Conservation (phyloP, 805 yeast species). For the Lipomyces sp. region DNA sequence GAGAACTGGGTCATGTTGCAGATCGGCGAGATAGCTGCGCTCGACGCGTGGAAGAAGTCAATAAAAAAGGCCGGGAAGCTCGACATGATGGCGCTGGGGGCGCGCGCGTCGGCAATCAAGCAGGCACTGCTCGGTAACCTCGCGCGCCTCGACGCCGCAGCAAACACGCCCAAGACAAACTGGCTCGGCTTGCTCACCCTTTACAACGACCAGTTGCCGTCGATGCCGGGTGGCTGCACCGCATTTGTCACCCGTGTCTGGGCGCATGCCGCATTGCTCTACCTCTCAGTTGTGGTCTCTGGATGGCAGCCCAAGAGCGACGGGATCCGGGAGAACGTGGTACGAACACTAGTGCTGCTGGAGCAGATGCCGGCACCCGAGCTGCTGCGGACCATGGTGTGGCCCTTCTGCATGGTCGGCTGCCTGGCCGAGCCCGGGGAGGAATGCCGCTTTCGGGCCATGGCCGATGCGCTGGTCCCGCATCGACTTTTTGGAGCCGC, state of each 20-base stretch:
- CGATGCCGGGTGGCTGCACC: not conserved
- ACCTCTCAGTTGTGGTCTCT: not conserved
- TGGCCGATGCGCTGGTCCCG: not conserved
- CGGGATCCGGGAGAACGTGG: not conserved
- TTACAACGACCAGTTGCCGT: not conserved
- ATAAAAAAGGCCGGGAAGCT: not conserved
- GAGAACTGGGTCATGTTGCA: not conserved
- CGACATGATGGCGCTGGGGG: not conserved
- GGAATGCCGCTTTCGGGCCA: not conserved
- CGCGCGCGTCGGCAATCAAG: not conserved
- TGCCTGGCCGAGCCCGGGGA: not conserved
- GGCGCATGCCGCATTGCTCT: slow-evolving; percentile 1
- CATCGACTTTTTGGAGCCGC: not conserved
- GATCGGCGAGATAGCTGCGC: not conserved
- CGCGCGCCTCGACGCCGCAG: not conserved
- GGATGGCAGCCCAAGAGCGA: slow-evolving; percentile 5
- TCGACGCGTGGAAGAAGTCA: not conserved
- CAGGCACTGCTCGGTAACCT: not conserved
- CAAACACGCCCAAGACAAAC: not conserved
- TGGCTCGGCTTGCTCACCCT: not conserved
- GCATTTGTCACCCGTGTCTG: not conserved
- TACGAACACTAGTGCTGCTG: not conserved
- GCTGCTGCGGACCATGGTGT: not conserved
- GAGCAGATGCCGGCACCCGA: not conserved
- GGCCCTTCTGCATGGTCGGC: slow-evolving; percentile 7